phyloP scores from a whole-genome alignment of 2,329 filamentous ascomycete genomes.

The Penicillium sp. region DNA sequence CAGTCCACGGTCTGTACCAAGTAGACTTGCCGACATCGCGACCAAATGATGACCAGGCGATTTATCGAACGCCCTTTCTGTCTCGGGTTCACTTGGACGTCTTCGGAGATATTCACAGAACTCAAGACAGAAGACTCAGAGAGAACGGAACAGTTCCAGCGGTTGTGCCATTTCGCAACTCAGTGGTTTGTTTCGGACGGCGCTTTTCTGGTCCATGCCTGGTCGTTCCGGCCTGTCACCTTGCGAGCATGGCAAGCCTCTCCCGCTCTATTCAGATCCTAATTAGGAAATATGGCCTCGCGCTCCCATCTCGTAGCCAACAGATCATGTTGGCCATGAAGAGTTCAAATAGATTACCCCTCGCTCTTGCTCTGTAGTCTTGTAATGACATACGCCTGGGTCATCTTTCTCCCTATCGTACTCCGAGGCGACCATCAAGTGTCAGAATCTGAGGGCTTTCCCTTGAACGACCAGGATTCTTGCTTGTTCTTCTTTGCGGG shows the following conservation, averaged over 20 bases:
- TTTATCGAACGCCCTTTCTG: no score
- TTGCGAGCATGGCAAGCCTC: neutral
- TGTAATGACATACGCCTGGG: neutral
- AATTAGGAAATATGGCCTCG: conserved; percentile 8
- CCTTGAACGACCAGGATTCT: neutral
- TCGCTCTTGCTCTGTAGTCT: conserved; percentile 3
- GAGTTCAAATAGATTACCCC: conserved; percentile 7
- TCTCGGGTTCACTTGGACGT: no score
- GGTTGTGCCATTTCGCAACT: neutral
- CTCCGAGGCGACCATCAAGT: no score
- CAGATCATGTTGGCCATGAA: conserved; percentile 3
- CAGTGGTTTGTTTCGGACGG: neutral
- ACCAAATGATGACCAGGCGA: no score
- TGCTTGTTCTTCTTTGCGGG: neutral
- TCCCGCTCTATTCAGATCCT: conserved; percentile 14
- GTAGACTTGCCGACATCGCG: no score
- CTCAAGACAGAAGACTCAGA: no score
- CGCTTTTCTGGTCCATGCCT: neutral
- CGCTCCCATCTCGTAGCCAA: conserved; percentile 2
- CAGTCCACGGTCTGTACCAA: no score
- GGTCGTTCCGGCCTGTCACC: neutral
- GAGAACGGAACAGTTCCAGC: no score
- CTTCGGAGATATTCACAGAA: no score
- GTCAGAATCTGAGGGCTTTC: no score
- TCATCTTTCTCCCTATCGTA: no score